Base-by-base conservation (phyloP, 371 early-diverging fungal species). In the Mortierella sp. region DNA sequence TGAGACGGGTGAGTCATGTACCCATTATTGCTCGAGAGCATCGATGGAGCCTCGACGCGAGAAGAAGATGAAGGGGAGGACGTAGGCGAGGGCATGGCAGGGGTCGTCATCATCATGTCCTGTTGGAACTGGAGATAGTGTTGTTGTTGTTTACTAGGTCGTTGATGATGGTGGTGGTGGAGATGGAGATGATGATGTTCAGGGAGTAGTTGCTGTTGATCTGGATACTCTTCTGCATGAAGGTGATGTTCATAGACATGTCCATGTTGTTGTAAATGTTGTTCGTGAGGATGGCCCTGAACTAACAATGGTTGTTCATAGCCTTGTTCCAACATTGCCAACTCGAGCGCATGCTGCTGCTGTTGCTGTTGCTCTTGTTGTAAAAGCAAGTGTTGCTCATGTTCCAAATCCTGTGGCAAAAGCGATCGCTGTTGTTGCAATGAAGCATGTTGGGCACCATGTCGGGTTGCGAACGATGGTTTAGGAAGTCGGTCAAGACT, bases 101-200 rank as follows among this genome's bases (percentile, higher is more conserved):
- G 71, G 0, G 64, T 76, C 1, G 72, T 68, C 71, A 76, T 76
- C 71, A 66, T 66, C 76, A 76, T 76, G 30, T 76, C 76, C 45
- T 66, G 76, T 37, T 37, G 37, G 37, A 1, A 4, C 21, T 53
- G 18, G 4, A 53, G 19, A 9, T 19, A 53, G 14, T 76, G 68
- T 15, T 61, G 61, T n/a, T 60, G 67, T 15, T 43, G 37, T 29
- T 64, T 48, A 0, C 43, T 30, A n/a, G 28, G 11, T 21, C 53
- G 46, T n/a, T 48, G 51, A 4, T 57, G 14, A 12, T 65, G 57
- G 12, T 48, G 45, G 48, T 26, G 53, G 12, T 62, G 66, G 4
- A 57, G 69, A 5, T 60, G 68, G 25, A 60, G 68, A 1, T 46
- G 61, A n/a, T 61, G 62, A 16, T 46, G 29, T 30, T 19, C 58